Base-by-base conservation (phyloP, 352 stramenopile species). In the Thalassiosira allenii region DNA sequence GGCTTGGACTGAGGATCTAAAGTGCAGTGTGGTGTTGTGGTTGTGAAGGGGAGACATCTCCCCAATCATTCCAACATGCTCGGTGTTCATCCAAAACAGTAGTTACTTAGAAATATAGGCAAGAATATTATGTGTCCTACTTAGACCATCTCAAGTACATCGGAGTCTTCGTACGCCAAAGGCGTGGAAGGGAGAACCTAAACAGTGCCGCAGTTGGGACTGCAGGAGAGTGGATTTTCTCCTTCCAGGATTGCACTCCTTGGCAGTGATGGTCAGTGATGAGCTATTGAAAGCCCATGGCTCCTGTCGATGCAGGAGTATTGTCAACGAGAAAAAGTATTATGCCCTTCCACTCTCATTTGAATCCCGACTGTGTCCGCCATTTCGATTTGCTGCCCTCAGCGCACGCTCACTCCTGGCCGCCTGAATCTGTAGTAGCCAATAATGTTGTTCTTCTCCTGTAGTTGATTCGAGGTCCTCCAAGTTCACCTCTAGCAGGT, bases 401-500 rank as follows among this genome's bases (percentile, higher is more conserved):
- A 57, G 47, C 12, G 22, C 12, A 57, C 47, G 22, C 12, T 5
- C 67, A 17, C 59, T 3, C 27, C 67, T 58, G 23, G 67, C 56
- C 1, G 67, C 54, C 22, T 40, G 12, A 6, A 69, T 57, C 29
- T 40, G 25, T 3, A 77, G 37, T n/a, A 77, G 54, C 67, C 67
- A 77, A 30, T 77, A 77, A 22, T 67, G 40, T 17, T 69, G 22
- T 8, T 51, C n/a, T 34, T 77, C 67, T 29, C 34, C 54, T 2
- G 29, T 65, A 29, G 33, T 41, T 11, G 43, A 59, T 33, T 58
- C 44, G 0, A 69, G 17, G 22, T 78, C 68, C 29, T 66, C 41
- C 37, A 70, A 22, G 9, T 78, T 78, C 3, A 78, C 23, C 22
- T 78, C 56, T 30, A 78, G 49, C 27, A 77, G 37, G 41, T 52